phyloP scores from a whole-genome alignment of 1,284 basidiomycete species.

The Sporisorium reilianum region DNA sequence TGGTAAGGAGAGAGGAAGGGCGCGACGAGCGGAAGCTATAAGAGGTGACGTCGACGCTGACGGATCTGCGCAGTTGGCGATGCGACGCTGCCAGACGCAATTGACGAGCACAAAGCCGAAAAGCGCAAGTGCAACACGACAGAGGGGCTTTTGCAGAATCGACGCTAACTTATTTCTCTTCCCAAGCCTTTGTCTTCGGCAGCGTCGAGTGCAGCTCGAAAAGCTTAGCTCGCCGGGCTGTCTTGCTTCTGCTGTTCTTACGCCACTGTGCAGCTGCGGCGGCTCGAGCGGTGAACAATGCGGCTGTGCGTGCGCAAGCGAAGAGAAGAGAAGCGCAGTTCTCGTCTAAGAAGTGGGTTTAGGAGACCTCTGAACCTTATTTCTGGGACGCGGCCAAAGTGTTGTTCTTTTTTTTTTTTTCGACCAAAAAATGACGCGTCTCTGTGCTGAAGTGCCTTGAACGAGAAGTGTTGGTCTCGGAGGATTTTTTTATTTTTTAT shows the following conservation, averaged over 20 bases:
- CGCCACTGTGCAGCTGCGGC: conserved; percentile 4
- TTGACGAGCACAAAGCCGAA: neutral
- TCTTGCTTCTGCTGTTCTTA: too few species aligned
- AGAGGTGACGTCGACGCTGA: neutral
- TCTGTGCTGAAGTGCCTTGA: conserved; percentile 1
- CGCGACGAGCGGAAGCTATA: neutral
- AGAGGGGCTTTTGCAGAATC: too few species aligned
- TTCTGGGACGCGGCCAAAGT: conserved; percentile 12
- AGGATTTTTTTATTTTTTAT: neutral
- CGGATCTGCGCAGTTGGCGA: conserved; percentile 13
- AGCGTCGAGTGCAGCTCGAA: neutral
- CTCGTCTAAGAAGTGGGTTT: neutral
- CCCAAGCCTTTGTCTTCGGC: too few species aligned
- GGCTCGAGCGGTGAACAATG: neutral
- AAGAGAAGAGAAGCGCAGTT: conserved; percentile 7
- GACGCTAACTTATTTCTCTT: neutral
- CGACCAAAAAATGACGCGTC: conserved; percentile 16
- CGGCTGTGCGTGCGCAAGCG: neutral
- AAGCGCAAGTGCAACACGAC: neutral
- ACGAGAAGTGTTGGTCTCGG: conserved; percentile 25
- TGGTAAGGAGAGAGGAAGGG: conserved; percentile 15
- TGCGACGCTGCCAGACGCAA: neutral
- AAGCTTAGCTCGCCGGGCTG: neutral
- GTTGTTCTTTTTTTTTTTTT: conserved; percentile 25
- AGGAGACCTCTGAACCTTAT: conserved; percentile 22